Evolutionary conservation across 352 stramenopile species (phyloP), one percentile per base, ranked within the genome.

Genomic region (Pythium myriotylum): DNA sequence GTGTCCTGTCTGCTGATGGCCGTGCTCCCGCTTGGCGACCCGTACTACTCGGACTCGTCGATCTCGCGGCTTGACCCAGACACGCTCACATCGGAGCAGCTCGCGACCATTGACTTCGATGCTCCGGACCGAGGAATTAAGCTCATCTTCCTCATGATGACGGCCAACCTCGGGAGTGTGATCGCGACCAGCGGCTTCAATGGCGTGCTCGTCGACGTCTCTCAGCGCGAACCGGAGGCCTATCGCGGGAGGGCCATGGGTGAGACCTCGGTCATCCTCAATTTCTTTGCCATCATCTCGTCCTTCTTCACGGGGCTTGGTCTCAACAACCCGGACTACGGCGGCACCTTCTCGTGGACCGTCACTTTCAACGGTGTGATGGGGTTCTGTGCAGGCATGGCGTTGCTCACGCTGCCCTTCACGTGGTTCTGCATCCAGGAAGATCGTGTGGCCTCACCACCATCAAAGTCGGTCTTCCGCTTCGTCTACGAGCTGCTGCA

Each of bases 371-470:
- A 77, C 35, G 65, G 61, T 12, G 58, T 89, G 37, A 85, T 87
- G 73, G 65, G 66, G 13, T 40, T 82, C 61, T 82, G 70, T 49
- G 19, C 73, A 1, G 46, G 50, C 35, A 70, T 70, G 16, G 72
- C 70, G 17, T 23, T 83, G 8, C 45, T 63, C 19, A 77, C 73
- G 4, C 65, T 68, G 20, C 46, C 62, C 4, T 65, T 81, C 40
- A 71, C 73, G 26, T 82, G 72, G 72, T 81, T 62, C 54, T 86
- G 58, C 62, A 84, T 86, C 48, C 69, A 73, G 1, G 77, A 86
- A 72, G 43, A 73, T 39, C 17, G 48, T 22, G 10, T 61, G 67
- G 41, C 29, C 24, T 52, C 65, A 19, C 71, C 61, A 5, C 70
- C 68, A 8, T 68, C 66, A 27, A 54, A 57, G 5, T 53, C 63